Percentiles rank a stretch among this genome's conserved stretches.
Conservation (phyloP, 1,139 yeast genomes). For the Geotrichum bryndzae region DNA sequence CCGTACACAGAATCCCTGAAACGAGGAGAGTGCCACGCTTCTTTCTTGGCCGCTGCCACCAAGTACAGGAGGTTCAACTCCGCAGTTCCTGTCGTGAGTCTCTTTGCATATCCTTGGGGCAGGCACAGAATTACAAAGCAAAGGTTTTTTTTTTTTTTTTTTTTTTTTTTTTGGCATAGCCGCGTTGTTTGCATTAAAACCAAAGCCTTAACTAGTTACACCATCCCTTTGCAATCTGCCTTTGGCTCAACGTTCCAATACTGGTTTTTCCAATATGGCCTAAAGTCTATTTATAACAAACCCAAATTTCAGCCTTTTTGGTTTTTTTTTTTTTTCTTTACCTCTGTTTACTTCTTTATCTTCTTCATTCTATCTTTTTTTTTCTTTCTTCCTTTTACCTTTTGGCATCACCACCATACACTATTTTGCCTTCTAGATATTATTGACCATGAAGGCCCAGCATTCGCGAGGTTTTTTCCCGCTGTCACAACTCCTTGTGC, state of each 20-base stretch:
- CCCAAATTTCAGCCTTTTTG: background rate
- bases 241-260: background rate
- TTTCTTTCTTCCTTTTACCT: background rate
- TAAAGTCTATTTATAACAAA: background rate
- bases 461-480: background rate
- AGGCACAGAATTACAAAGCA: too few relatives aligned
- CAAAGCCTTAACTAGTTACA: background rate
- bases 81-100: too few relatives aligned
- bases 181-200: too few relatives aligned
- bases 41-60: too few relatives aligned
- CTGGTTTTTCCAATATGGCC: background rate
- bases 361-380: background rate
- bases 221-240: background rate
- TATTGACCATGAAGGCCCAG: background rate
- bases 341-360: background rate
- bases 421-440: background rate
- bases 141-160: too few relatives aligned
- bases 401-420: background rate
- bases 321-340: background rate
- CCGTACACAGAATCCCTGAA: background rate
- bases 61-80: too few relatives aligned
- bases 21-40: background rate
- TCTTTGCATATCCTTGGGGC: too few relatives aligned
- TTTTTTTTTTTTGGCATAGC: too few relatives aligned
- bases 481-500: constrained; percentile 1